Evolutionary conservation across 2,329 filamentous ascomycete genomes (phyloP), one percentile per base, ranked within the genome.

Genomic region (Phaeosphaeriaceae sp.): DNA sequence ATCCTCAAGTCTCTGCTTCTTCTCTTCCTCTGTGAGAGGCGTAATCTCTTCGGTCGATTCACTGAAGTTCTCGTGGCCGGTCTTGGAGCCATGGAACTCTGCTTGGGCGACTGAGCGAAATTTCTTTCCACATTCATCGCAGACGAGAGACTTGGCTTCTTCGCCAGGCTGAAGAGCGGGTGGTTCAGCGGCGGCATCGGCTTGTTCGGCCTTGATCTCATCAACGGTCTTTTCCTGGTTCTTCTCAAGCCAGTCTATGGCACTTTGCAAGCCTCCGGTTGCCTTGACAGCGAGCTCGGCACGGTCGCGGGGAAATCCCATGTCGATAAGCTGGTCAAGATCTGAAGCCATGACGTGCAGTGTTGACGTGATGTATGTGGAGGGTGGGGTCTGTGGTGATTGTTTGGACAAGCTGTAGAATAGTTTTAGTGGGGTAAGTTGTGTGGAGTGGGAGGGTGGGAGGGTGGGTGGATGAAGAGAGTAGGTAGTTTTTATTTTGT

Each of bases 41-140:
- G 89, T 88, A 60, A 99, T 87, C 69, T 95, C 92, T 66, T 97
- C 93, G 3, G 90, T 93, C 0, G 92, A 97, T 72, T 99, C 92
- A 16, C 89, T 84, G 71, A 99, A 99, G 74, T 97, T 89, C 38
- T 87, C 85, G 74, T 99, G 94, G 40, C 90, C 89, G 7, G 90
- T 93, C 77, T 96, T 96, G 66, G 85, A 85, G 26, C 92, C 94
- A 71, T 99, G 94, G 71, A 91, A 96, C 65, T 93, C 88, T 8
- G 92, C 94, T 60, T 93, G 85, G 20, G 86, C 86, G 58, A 88
- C 84, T 66, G 85, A 90, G 60, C 90, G 83, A 76, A 99, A 95
- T 70, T 86, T 88, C 81, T 96, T 97, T 68, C 89, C 88, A 70
- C 94, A 99, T 48, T 97, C 93, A 58, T 96, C 94, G 82, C 94